Evolutionary conservation across 2,329 filamentous ascomycete species (phyloP).

Genomic region (Ceratocystis destructans): DNA sequence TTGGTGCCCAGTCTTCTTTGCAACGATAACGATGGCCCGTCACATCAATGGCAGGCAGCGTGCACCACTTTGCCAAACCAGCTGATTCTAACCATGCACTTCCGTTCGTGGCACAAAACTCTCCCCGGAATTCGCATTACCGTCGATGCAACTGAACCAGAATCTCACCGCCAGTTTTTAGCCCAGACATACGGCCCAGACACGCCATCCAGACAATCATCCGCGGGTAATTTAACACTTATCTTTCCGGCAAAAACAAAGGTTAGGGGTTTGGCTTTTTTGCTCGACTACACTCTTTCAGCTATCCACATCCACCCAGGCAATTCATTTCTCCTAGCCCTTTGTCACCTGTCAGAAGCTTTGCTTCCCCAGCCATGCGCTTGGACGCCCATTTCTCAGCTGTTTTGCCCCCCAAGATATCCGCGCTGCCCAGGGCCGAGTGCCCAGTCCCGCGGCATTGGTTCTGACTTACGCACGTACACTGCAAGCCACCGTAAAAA

Average conservation of each 20-base stretch:
- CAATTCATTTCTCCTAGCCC: not conserved
- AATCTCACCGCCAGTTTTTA: not conserved
- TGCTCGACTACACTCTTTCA: not conserved
- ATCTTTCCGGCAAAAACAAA: not conserved
- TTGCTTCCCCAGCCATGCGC: not conserved
- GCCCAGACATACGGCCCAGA: not conserved
- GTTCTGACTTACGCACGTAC: too few species aligned
- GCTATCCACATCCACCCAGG: not conserved
- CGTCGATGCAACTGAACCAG: not conserved
- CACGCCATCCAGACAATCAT: too few species aligned
- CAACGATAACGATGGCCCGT: not conserved
- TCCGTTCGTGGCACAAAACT: not conserved
- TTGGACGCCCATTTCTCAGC: not conserved
- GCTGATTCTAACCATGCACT: not conserved
- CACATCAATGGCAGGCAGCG: not conserved
- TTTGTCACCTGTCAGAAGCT: not conserved
- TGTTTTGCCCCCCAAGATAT: not conserved
- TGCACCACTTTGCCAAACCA: not conserved
- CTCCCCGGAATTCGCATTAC: too few species aligned
- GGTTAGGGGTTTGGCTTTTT: not conserved
- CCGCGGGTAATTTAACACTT: not conserved
- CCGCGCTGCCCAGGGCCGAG: too few species aligned
- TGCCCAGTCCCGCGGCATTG: too few species aligned
- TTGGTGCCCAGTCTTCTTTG: too few species aligned
- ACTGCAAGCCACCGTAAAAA: too few species aligned